Evolutionary conservation across 73 alveolate genomes (phyloP).

Genomic region (Paramecium caudatum): DNA sequence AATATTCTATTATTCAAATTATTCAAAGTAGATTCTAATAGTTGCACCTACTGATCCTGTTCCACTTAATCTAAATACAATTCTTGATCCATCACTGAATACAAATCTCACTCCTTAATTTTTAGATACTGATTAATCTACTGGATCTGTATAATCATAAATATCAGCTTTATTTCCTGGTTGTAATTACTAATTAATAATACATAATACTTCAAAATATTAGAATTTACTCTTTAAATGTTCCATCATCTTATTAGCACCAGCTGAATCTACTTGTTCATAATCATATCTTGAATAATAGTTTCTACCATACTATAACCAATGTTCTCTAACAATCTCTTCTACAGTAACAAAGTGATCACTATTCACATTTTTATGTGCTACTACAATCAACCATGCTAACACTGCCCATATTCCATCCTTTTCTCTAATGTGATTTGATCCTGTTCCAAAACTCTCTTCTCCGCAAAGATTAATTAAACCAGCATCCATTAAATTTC

Average conservation of each 20-base stretch:
- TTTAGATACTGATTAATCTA: constrained; percentile 93
- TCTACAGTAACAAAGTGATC: constrained; percentile 92
- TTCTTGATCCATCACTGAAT: constrained; percentile 97
- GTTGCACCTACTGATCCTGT: constrained; percentile 99
- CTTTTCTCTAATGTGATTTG: constrained; percentile 98
- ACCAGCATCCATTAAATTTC: constrained; percentile 99
- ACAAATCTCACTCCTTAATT: constrained; percentile 97
- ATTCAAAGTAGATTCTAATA: constrained; percentile 97
- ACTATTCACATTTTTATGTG: constrained; percentile 91
- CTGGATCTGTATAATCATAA: constrained; percentile 97
- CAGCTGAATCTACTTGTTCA: constrained; percentile 94
- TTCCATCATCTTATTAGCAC: constrained; percentile 94
- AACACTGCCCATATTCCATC: constrained; percentile 99
- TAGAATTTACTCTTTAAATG: constrained; percentile 78
- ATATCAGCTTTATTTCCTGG: constrained; percentile 89
- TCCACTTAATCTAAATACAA: constrained; percentile 98
- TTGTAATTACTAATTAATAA: constrained; percentile 78
- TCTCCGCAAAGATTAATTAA: constrained; percentile 97
- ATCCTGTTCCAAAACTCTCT: constrained; percentile 99
- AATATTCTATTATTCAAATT: constrained; percentile 88
- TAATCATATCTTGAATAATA: constrained; percentile 99
- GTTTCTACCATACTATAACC: constrained; percentile 98
- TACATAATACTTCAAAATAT: constrained; percentile 79
- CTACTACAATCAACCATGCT: constrained; percentile 98
- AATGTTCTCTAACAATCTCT: constrained; percentile 94